Base-by-base conservation (phyloP, 169 alveolate species). In the Cryptosporidium sp. region DNA sequence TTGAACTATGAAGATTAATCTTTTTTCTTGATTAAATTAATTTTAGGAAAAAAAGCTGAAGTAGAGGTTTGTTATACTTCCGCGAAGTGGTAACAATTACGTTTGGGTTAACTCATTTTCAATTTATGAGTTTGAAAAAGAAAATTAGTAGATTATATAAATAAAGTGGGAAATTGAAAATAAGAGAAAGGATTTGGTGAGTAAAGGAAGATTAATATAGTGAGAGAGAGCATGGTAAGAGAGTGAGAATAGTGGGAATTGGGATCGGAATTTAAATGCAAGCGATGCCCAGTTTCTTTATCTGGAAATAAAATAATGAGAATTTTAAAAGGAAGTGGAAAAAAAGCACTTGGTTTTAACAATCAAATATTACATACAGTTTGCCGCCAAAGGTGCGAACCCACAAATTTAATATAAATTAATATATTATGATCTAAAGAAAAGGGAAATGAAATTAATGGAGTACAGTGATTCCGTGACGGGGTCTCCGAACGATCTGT, bases 401-500 rank as follows among this genome's bases (percentile, higher is more conserved):
- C 67, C 85, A 71, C 67, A 37, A 35, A 23, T 9, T 6, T 12
- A 31, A 18, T 33, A 68, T 21, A 48, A 16, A 48, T 12, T 6
- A 55, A n/a, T 55, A 52, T 21, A 50, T 51, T 39, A 37, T 26
- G 52, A 50, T 8, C 18, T 10, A 29, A 71, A 29, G 14, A 21
- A 52, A 45, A 26, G 33, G 50, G 59, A 59, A 73, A 52, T 23
- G 55, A 73, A 41, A 43, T 52, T 58, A 21, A 23, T 33, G 71
- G 52, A 51, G 4, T 52, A 35, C 39, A 37, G 23, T 35, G 70
- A 73, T 29, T 73, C 71, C 29, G 39, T 26, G 21, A 33, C 68
- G 10, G 70, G 68, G 21, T 73, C 86, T 33, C 70, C 86, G 2
- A 31, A 29, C 31, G 58, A 37, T 37, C 55, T 41, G 16, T 31